Evolutionary conservation across 2,329 filamentous ascomycete species (phyloP), one percentile per base, ranked within the genome.

Genomic region (Alternaria triticimaculans): DNA sequence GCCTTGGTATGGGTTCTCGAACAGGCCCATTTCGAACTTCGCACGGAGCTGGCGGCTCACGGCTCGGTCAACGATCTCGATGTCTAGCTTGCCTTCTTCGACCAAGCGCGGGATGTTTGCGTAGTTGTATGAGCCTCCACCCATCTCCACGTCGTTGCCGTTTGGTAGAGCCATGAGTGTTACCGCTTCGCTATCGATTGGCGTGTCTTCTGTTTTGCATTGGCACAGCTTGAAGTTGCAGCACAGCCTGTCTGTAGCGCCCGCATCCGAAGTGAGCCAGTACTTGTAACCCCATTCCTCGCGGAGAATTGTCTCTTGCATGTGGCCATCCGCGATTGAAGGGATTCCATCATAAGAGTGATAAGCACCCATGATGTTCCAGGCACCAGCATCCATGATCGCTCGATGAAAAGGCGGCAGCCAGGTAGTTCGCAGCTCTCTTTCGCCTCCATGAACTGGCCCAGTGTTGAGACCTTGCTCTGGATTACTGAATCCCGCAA

Each of bases 61-160:
- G 5, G 91, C 90, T 9, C 82, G 85, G 75, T 93, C 84, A n/a
- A 93, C 87, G 25, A 86, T 72, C 6, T 84, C 80, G 26, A 88
- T 82, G 45, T 87, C 83, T 2, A 93, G 80, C 60, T 86, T 88
- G 1, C 89, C 89, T 2, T 85, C 83, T 58, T 87, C 80, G 15
- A 93, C 84, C 53, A 93, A 84, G 26, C 87, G 82, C 6, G 90
- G 89, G 55, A 93, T 92, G 37, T 84, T 86, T 67, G 88, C 84
- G 73, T 88, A 80, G 74, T 89, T 92, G 82, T 87, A 93, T 20
- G 88, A 90, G 20, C 91, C 91, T 43, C 91, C 90, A 12, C 91
- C 91, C 91, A 93, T 93, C 72, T 93, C 91, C 12, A 91, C 85
- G 69, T 93, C 91, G 54, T 88, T 90, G 4, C 91, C 91, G 5